Base-by-base conservation (phyloP, 2,329 filamentous ascomycete species). In the Didymella pinodella region DNA sequence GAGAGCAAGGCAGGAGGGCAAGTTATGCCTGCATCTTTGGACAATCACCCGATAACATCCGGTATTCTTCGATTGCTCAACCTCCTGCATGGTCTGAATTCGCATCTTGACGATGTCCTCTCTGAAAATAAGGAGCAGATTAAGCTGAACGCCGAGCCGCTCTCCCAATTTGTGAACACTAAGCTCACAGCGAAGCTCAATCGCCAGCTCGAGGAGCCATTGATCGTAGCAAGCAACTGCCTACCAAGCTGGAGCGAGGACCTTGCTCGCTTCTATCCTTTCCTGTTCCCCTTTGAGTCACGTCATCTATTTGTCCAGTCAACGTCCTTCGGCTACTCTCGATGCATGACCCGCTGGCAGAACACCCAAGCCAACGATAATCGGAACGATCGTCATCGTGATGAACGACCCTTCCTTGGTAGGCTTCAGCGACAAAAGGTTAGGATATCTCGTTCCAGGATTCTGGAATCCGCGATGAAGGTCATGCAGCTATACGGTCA, bases 401-500 rank as follows among this genome's bases (percentile, higher is more conserved):
- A 98, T 66, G 93, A 98, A 63, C 86, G 93, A 12, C 93, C 93
- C 2, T 97, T 96, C 83, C 82, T 98, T 2, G 95, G 95, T 14
- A 87, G 94, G 41, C 84, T 97, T 1, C 95, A 98, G 75, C 88
- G 95, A 56, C 95, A 99, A 73, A 99, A 99, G 78, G 94, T 99
- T n/a, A 90, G 95, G 44, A 98, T 99, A 61, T 97, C 94, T 5
- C 88, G 95, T 43, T 88, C 87, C n/a, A 93, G 96, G 70, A 97
- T 99, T 45, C 83, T 99, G 7, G 95, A 99, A 75, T 98, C 95
- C 14, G 95, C 95, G 0, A 84, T 98, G 76, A 99, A 99, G 78
- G 95, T 99, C 29, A 98, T 99, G 94, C 94, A 99, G 69, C 85
- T 98, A 2, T 99, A 99, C 70, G 95, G 95, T 0, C 92, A 92